Conservation (phyloP, 2,329 filamentous ascomycete species). For the Sordariomycetes sp. region DNA sequence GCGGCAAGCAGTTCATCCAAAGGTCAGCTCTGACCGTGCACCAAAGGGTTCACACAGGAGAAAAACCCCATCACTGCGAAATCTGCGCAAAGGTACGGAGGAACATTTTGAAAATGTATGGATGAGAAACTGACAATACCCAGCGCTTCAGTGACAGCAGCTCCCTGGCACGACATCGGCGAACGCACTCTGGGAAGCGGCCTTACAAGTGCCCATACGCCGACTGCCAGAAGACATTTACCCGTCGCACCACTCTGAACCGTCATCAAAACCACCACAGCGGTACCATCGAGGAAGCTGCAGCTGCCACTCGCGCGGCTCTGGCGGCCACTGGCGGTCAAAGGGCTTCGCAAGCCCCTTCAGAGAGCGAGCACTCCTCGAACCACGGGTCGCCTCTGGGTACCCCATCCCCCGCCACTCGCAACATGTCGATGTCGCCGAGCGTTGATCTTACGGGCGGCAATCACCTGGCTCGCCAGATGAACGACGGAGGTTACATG, state of each 20-base stretch:
- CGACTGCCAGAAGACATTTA: constrained; percentile 98
- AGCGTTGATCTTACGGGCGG: constrained; percentile 62
- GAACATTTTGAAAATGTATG: background rate
- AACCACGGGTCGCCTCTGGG: constrained; percentile 66
- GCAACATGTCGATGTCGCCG: constrained; percentile 72
- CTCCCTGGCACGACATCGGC: constrained; percentile 83
- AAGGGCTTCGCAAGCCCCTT: constrained; percentile 41
- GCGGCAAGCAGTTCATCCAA: constrained; percentile 96
- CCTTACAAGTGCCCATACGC: constrained; percentile 97
- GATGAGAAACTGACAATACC: background rate
- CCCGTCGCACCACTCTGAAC: constrained; percentile 86
- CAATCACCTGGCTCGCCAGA: constrained; percentile 59
- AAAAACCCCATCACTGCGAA: constrained; percentile 98
- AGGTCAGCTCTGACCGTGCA: constrained; percentile 92
- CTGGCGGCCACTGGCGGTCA: constrained; percentile 49
- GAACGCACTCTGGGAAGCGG: constrained; percentile 90
- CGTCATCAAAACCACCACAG: constrained; percentile 94
- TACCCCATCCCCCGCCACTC: constrained; percentile 76
- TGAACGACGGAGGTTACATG: constrained; percentile 63
- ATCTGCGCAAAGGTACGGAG: constrained; percentile 76
- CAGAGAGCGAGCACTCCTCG: constrained; percentile 63
- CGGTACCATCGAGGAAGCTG: constrained; percentile 89
- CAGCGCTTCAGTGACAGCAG: constrained; percentile 79
- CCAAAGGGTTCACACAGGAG: constrained; percentile 89
- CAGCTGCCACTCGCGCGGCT: constrained; percentile 78